Conservation (phyloP, 2,329 filamentous ascomycete genomes). For the Trichoderma arundinaceum region DNA sequence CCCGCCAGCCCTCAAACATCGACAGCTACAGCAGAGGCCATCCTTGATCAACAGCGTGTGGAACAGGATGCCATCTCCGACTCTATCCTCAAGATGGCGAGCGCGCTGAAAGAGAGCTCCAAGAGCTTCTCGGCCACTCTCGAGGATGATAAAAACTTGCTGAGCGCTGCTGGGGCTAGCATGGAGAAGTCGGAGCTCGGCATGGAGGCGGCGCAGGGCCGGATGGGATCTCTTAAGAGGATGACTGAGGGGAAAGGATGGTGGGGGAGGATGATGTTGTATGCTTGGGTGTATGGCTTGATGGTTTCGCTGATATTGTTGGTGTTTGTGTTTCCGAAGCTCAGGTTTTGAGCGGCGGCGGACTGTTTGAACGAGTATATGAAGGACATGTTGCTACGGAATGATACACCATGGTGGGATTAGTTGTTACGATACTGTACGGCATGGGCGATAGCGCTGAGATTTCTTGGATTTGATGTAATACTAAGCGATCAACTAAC, state of each 20-base stretch:
- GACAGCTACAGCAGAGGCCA: slow-evolving; percentile 67
- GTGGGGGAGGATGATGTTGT: slow-evolving; percentile 83
- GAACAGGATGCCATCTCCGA: slow-evolving; percentile 85
- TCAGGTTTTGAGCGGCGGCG: slow-evolving; percentile 68
- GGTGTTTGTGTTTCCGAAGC: slow-evolving; percentile 85
- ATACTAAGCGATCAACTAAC: neutral
- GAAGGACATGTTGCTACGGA: neutral
- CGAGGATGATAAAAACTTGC: slow-evolving; percentile 72
- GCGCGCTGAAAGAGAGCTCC: slow-evolving; percentile 76
- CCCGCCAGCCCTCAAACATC: slow-evolving; percentile 47
- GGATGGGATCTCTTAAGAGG: slow-evolving; percentile 76
- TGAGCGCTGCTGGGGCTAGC: slow-evolving; percentile 73
- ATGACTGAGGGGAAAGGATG: slow-evolving; percentile 90
- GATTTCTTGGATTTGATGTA: slow-evolving; percentile 22
- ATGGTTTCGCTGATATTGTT: slow-evolving; percentile 79
- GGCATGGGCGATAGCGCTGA: slow-evolving; percentile 23
- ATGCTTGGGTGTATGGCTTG: slow-evolving; percentile 80
- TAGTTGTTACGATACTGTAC: slow-evolving; percentile 16
- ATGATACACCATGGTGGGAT: neutral
- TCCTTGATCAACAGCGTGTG: slow-evolving; percentile 75
- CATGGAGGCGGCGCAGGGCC: slow-evolving; percentile 75
- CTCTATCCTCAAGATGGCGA: slow-evolving; percentile 81
- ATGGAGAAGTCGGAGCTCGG: slow-evolving; percentile 77
- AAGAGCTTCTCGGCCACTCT: slow-evolving; percentile 73
- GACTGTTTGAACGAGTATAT: neutral